Conservation (phyloP, 1,139 yeast species). For the Scheffersomyces parashehatae region DNA sequence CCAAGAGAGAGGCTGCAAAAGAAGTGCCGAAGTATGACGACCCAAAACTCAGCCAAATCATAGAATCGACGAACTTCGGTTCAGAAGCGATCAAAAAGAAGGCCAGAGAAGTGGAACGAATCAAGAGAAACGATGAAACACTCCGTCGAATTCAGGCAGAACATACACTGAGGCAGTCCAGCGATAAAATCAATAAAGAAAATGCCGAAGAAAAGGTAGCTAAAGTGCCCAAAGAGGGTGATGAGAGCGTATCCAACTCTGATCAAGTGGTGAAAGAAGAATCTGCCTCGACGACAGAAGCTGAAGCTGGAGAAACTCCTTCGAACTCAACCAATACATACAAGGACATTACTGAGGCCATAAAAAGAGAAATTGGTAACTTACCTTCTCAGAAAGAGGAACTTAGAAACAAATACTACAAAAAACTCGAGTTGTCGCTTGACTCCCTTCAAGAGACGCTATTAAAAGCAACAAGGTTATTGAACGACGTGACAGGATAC, state of each 20-base stretch:
- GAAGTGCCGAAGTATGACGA: conserved; percentile 8
- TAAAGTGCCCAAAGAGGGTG: not conserved
- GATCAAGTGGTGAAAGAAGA: conserved; percentile 17
- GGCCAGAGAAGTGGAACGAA: conserved; percentile 1
- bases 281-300: conserved; percentile 20
- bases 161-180: not conserved
- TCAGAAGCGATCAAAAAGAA: conserved; percentile 9
- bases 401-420: conserved; percentile 18
- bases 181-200: not conserved
- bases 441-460: conserved; percentile 67
- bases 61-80: conserved; percentile 23
- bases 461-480: conserved; percentile 67
- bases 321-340: not conserved
- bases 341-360: conserved; percentile 15
- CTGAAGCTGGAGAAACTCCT: conserved; percentile 5
- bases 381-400: conserved; percentile 36
- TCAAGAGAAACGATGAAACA: not conserved
- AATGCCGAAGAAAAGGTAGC: not conserved
- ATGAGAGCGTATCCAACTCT: not conserved
- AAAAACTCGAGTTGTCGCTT: conserved; percentile 51
- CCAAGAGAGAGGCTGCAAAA: too few relatives aligned
- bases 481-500: conserved; percentile 94
- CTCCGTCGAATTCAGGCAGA: conserved; percentile 1
- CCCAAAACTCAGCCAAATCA: conserved; percentile 19
- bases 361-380: conserved; percentile 22